Evolutionary conservation across 768 basidiomycete genomes (phyloP), one percentile per base, ranked within the genome.

Genomic region (Rhizopogon vulgaris): DNA sequence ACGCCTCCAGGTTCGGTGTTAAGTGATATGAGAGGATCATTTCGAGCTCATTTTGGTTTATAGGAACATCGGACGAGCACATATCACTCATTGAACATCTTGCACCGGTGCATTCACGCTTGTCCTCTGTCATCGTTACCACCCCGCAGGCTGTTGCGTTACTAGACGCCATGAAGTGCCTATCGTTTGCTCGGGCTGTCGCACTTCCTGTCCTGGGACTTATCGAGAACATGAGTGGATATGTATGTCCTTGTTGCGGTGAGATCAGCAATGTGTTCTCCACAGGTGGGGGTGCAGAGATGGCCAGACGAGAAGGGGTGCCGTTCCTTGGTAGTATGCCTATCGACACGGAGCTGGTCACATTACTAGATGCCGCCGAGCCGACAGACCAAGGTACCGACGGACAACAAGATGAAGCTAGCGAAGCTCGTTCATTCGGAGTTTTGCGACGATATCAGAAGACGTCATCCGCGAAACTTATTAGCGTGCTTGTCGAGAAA

Each of bases 11-110:
- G 95, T 96, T 58, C 60, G 81, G 42, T 36, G 46, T 54, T 53
- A 46, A 47, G 37, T 42, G 4, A 24, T 27, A 24, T 34, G 10
- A 14, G 32, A 52, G 49, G 14, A 36, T 51, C 48, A 30, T 45
- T 52, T 54, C 25, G 24, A 41, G 34, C 56, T 54, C 39, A 54
- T 58, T 64, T 61, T 38, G 58, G 56, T 49, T 38, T 58, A 15
- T 60, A 99, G 95, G 96, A 32, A 99, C 96, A 38, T 98, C 96
- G 18, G 96, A 99, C 72, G 96, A 99, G 67, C 96, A 98, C 73
- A 78, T 99, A 40, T 96, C 95, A 34, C 76, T 99, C 43, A 74
- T 98, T 56, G 94, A 97, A 61, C 94, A 98, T 63, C 79, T 98
- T 63, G 84, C 90, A 24, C 92, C 93, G 0, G 76, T 90, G 15